These are phyloP conservation scores for Ophiocordyceps sinensis DNA, from an alignment of 2,329 filamentous ascomycete genomes.

Conservation along the genomic window DNA sequence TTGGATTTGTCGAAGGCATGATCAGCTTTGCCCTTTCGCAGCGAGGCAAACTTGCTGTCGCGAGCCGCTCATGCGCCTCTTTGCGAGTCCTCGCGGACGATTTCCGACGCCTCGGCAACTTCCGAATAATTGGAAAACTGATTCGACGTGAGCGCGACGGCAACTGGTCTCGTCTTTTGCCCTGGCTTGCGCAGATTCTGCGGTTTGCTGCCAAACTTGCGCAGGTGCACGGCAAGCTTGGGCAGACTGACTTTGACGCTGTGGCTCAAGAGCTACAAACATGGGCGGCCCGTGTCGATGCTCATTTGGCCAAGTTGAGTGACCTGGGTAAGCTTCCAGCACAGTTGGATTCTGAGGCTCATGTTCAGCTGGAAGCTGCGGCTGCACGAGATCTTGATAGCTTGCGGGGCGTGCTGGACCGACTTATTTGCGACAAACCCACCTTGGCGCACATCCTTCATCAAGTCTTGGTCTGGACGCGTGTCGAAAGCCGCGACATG, in stretches of 20 bases:
- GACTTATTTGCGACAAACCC: conserved; percentile 26
- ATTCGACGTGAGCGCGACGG: conserved; percentile 5
- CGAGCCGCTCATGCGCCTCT: conserved; percentile 20
- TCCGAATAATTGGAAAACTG: conserved; percentile 10
- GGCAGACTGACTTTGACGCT: conserved; percentile 30
- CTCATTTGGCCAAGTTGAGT: conserved; percentile 25
- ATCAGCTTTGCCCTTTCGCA: conserved; percentile 52
- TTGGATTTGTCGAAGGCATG: conserved; percentile 77
- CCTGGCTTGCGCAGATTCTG: conserved; percentile 59
- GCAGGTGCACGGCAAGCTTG: conserved; percentile 52
- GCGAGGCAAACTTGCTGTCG: conserved; percentile 31
- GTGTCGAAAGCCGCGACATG: conserved; percentile 11
- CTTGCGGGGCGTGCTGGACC: conserved; percentile 27
- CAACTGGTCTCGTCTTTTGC: conserved; percentile 14
- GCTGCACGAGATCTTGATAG: conserved; percentile 20
- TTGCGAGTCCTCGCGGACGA: conserved; percentile 24
- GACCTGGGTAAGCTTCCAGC: conserved; percentile 33
- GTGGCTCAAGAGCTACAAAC: conserved; percentile 30
- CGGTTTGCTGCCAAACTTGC: conserved; percentile 47
- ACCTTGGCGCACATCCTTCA: conserved; percentile 49
- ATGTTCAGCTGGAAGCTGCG: conserved; percentile 17
- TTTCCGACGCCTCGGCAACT: conserved; percentile 19
- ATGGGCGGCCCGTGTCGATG: conserved; percentile 34
- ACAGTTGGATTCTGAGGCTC: conserved; percentile 29
- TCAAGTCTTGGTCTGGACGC: conserved; percentile 53